A percentile compares a stretch with the other conserved stretches of the same genome.
Evolutionary conservation across 257 asterid genomes (phyloP).

Genomic region (Apocynum venetum): DNA sequence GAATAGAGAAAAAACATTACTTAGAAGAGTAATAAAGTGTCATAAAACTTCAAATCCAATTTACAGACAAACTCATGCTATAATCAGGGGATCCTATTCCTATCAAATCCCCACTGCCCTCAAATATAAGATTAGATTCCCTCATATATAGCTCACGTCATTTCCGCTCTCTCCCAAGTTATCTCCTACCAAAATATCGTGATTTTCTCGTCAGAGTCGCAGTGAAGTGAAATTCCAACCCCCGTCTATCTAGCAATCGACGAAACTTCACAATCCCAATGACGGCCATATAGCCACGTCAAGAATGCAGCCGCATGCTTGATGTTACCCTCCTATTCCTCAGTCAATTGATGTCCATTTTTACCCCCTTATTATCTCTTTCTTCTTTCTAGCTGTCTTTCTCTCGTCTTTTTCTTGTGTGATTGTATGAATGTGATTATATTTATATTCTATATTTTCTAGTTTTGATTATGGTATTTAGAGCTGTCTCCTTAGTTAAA

Average conservation of each 20-base stretch:
- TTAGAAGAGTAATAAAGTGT: too few species aligned
- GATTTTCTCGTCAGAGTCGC: too few species aligned
- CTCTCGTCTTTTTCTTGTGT: neutral
- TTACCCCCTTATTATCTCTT: neutral
- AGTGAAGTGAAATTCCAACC: too few species aligned
- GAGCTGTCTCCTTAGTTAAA: slow-evolving; percentile 6
- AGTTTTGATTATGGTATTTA: neutral
- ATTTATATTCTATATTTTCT: neutral
- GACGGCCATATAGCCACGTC: slow-evolving; percentile 27
- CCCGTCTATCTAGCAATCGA: neutral
- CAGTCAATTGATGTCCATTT: neutral
- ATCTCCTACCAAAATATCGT: neutral
- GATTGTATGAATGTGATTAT: neutral
- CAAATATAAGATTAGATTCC: neutral
- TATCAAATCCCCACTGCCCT: too few species aligned
- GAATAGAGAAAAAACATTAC: too few species aligned
- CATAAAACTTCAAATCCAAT: too few species aligned
- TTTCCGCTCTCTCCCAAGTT: neutral
- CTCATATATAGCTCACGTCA: neutral
- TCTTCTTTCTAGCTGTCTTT: slow-evolving; percentile 12
- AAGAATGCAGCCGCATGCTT: slow-evolving; percentile 15
- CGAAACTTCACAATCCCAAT: slow-evolving; percentile 10
- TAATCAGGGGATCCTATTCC: neutral
- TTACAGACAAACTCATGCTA: neutral
- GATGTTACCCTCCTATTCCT: neutral